Evolutionary conservation across 1,139 yeast genomes (phyloP).

Genomic region (Yamadazyma dushanensis): DNA sequence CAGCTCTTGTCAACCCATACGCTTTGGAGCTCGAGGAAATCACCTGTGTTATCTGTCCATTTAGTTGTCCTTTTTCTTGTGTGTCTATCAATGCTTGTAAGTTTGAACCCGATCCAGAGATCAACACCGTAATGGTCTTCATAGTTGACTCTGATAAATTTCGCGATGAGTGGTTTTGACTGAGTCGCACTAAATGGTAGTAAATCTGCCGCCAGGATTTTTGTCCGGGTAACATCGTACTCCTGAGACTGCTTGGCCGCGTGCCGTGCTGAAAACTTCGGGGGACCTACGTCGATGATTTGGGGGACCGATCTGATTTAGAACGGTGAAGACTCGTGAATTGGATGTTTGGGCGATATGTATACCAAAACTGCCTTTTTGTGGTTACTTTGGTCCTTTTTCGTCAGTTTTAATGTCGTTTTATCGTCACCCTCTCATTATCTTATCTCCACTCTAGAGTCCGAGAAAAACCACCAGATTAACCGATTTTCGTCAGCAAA

Average conservation of each 20-base stretch:
- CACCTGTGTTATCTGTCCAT: slow-evolving; percentile 68
- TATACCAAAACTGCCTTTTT: too few species aligned
- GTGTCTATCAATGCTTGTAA: slow-evolving; percentile 92
- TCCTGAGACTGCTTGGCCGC: too few species aligned
- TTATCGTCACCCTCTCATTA: not conserved
- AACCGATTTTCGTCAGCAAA: too few species aligned
- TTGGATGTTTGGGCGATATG: too few species aligned
- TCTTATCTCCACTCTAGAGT: not conserved
- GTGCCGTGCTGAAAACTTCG: too few species aligned
- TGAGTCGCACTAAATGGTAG: too few species aligned
- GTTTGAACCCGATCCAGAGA: slow-evolving; percentile 94
- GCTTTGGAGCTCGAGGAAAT: slow-evolving; percentile 83
- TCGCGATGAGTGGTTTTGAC: slow-evolving; percentile 1
- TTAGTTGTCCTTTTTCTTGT: slow-evolving; percentile 36
- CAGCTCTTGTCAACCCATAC: slow-evolving; percentile 80
- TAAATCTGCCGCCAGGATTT: not conserved
- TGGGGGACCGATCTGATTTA: too few species aligned
- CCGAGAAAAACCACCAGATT: not conserved
- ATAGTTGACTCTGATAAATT: slow-evolving; percentile 6
- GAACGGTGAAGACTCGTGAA: too few species aligned
- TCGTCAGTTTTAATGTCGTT: not conserved
- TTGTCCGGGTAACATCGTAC: slow-evolving; percentile 2
- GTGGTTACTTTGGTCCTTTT: too few species aligned
- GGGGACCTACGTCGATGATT: too few species aligned
- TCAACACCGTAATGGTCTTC: slow-evolving; percentile 65